Evolutionary conservation across 345 rosid species (phyloP), one percentile per base, ranked within the genome.

Genomic region (Geranium brycei): DNA sequence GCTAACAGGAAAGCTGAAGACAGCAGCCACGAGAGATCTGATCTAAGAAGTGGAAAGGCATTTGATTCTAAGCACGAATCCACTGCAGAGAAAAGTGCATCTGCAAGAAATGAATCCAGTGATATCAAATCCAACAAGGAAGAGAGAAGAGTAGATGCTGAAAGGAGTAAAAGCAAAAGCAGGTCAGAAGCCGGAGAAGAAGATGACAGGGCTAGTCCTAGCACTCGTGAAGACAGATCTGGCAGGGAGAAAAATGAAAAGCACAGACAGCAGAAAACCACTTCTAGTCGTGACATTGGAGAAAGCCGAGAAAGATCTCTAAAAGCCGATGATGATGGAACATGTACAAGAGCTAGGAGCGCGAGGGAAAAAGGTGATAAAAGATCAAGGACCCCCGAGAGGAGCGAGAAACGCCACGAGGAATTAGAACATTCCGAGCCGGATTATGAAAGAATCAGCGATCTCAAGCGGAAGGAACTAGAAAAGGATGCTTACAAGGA

Each of bases 361-460:
- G 73, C 55, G 4, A 85, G 88, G 71, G 89, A 87, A 71, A 73
- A 53, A 23, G 73, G 81, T 57, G 80, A 61, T 47, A 85, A 83
- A 63, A 77, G 87, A 73, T 87, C 95, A 14, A 84, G 83, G 72
- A 85, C 91, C 59, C 97, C 97, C 14, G 95, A 89, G 28, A 81
- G 80, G 68, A 82, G 77, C 75, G 77, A 74, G 3, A 85, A 73
- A 76, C 87, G 78, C 68, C 80, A 82, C 67, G 87, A 80, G 66
- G 95, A 85, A 28, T 75, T 77, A 31, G 86, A 83, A 31, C 75
- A 73, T 14, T 74, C 86, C 56, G 95, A 84, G 58, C 56, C 60
- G 41, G 91, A 86, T 13, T 70, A 79, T 70, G 96, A 83, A 13
- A 86, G 80, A 75, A 73, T 62, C 61, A 19, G 14, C 23, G 89